Evolutionary conservation across 148 eudicot genomes (phyloP).

Genomic region (Vaccinium darrowii): DNA sequence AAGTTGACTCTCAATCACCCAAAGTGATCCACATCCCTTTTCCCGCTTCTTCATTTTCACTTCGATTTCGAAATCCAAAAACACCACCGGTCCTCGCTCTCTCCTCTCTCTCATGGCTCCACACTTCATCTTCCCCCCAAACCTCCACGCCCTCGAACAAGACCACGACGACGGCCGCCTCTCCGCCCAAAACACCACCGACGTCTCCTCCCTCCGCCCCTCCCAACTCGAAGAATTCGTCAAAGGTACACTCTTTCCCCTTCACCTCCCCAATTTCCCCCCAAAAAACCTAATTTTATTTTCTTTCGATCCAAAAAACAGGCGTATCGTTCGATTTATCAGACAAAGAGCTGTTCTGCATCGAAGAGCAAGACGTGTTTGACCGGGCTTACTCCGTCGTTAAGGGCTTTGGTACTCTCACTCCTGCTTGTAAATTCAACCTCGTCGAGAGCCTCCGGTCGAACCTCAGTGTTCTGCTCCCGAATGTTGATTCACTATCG

Average conservation of each 20-base stretch:
- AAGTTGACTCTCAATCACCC: too few species aligned
- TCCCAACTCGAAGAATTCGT: constrained; percentile 90
- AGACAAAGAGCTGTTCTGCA: constrained; percentile 77
- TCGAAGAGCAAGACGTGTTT: constrained; percentile 85
- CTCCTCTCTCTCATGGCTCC: constrained; percentile 53
- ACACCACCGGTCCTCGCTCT: constrained; percentile 8
- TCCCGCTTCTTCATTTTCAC: background rate
- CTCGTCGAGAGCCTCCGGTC: constrained; percentile 72
- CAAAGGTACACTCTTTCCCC: constrained; percentile 44
- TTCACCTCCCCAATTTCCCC: constrained; percentile 6
- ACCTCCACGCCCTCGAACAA: constrained; percentile 52
- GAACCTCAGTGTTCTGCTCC: constrained; percentile 85
- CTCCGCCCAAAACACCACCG: constrained; percentile 30
- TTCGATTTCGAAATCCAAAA: background rate
- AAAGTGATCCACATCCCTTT: background rate
- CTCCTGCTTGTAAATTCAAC: constrained; percentile 57
- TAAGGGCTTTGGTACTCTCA: constrained; percentile 53
- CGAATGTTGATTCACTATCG: constrained; percentile 71
- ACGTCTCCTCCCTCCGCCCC: constrained; percentile 55
- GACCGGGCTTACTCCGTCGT: constrained; percentile 77
- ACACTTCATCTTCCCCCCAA: constrained; percentile 65
- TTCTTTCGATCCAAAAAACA: constrained; percentile 22
- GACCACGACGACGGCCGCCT: constrained; percentile 37
- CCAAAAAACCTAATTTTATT: background rate
- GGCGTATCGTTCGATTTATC: constrained; percentile 77